These are phyloP conservation scores for Penicillium crystallinum DNA, from an alignment of 495 filamentous ascomycete genomes.

Conservation along the genomic window DNA sequence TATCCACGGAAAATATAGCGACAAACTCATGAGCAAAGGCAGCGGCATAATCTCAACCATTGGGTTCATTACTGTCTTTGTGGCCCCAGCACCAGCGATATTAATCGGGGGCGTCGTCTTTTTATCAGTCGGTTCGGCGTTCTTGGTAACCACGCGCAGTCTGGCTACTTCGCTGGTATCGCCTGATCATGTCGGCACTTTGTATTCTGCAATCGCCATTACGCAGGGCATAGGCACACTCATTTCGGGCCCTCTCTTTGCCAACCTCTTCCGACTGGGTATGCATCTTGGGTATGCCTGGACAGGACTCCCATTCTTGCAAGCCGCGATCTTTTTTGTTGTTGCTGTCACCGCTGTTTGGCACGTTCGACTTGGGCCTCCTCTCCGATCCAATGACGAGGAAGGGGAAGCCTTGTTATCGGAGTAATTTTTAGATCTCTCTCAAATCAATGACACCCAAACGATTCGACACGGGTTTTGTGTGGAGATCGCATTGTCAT, in stretches of 20 bases:
- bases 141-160: slow-evolving; percentile 28
- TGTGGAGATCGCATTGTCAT: not conserved
- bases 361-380: slow-evolving; percentile 8
- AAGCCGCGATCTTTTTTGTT: slow-evolving; percentile 16
- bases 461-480: not conserved
- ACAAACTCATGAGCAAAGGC: slow-evolving; percentile 29
- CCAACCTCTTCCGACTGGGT: slow-evolving; percentile 31
- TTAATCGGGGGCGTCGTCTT: slow-evolving; percentile 33
- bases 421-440: not conserved
- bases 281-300: slow-evolving; percentile 33
- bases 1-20: slow-evolving; percentile 25
- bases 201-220: slow-evolving; percentile 33
- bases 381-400: not conserved
- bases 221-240: slow-evolving; percentile 27
- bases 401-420: slow-evolving; percentile 10
- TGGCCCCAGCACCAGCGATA: slow-evolving; percentile 26
- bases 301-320: slow-evolving; percentile 31
- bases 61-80: slow-evolving; percentile 25
- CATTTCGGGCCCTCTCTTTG: slow-evolving; percentile 33
- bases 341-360: slow-evolving; percentile 15
- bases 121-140: slow-evolving; percentile 30
- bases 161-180: slow-evolving; percentile 32
- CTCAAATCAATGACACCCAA: not conserved
- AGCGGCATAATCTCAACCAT: slow-evolving; percentile 26
- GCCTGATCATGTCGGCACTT: slow-evolving; percentile 28